These are phyloP conservation scores for Solanum medicagineum DNA, from an alignment of 257 asterid species.

Conservation along the genomic window DNA sequence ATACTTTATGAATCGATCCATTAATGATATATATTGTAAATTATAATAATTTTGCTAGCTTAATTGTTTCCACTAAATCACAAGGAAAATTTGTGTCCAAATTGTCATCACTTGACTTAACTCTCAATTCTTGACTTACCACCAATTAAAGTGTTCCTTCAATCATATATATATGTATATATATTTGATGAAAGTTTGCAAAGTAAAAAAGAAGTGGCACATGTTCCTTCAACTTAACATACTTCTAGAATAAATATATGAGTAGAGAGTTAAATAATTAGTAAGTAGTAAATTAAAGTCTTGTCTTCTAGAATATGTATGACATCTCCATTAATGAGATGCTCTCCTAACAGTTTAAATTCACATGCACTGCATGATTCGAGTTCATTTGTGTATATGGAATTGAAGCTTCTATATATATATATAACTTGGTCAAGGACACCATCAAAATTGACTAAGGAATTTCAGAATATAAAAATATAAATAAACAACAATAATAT, in stretches of 20 bases:
- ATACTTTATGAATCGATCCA: neutral
- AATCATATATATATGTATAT: neutral
- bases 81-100: neutral
- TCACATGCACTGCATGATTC: neutral
- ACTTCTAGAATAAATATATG: neutral
- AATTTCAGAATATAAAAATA: too few relatives aligned
- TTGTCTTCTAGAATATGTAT: neutral
- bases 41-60: neutral
- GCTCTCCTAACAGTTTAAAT: neutral
- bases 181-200: neutral
- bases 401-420: neutral
- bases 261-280: neutral
- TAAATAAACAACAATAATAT: too few relatives aligned
- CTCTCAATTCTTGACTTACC: neutral
- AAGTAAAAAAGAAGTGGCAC: neutral
- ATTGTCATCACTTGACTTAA: neutral
- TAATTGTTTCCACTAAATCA: neutral
- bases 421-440: neutral
- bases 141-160: neutral
- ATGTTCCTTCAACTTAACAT: neutral
- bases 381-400: too few relatives aligned
- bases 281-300: neutral
- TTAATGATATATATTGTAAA: neutral
- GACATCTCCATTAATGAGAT: neutral
- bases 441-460: too few relatives aligned